Conservation (phyloP, 2,329 filamentous ascomycete species). For the Phaeosphaeria sp. region DNA sequence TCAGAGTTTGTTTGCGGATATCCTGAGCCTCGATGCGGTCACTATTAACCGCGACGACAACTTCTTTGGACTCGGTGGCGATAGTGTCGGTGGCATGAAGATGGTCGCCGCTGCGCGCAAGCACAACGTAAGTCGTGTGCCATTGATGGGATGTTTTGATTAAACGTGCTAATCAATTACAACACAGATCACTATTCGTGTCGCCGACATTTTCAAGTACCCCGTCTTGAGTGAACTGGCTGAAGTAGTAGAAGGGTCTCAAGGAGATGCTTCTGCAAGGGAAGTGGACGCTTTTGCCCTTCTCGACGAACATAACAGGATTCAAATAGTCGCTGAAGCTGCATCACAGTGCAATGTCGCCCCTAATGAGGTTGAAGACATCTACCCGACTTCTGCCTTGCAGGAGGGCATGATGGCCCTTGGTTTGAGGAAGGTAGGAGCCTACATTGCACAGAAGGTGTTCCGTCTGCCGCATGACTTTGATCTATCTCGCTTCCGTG, state of each 20-base stretch:
- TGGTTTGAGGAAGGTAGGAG: conserved; percentile 11
- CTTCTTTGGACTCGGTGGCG: conserved; percentile 20
- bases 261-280: conserved; percentile 10
- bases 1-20: conserved; percentile 7
- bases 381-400: conserved; percentile 20
- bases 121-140: neutral
- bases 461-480: conserved; percentile 31
- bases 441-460: conserved; percentile 35
- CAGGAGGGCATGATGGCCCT: conserved; percentile 23
- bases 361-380: conserved; percentile 13
- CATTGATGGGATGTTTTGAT: neutral
- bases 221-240: conserved; percentile 59
- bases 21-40: neutral
- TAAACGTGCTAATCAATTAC: neutral
- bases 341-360: conserved; percentile 11
- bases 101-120: conserved; percentile 10
- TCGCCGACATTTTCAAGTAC: conserved; percentile 47
- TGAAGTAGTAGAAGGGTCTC: conserved; percentile 51
- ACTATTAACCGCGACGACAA: conserved; percentile 15
- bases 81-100: conserved; percentile 15
- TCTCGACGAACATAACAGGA: neutral
- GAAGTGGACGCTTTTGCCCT: conserved; percentile 13
- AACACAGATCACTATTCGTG: conserved; percentile 34
- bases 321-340: neutral
- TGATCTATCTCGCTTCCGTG: conserved; percentile 41